Evolutionary conservation across 371 early-diverging fungal species (phyloP), one percentile per base, ranked within the genome.

Genomic region (Apophysomyces elegans): DNA sequence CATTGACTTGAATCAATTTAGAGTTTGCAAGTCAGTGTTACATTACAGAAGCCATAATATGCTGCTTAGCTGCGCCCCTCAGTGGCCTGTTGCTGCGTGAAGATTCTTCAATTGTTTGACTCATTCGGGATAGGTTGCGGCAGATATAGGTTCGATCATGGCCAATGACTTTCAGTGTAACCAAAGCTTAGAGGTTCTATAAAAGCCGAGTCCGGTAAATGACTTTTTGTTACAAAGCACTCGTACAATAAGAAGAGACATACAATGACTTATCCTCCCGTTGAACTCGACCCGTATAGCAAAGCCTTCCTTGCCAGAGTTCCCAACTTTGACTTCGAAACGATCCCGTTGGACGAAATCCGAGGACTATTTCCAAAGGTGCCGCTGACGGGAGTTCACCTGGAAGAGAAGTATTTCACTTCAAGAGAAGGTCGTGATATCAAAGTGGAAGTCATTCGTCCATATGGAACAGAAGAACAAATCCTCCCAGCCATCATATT

Each of bases 401-500:
- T 21, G 9, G 21, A 50, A 50, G 54, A 50, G 21, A 50, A 7
- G 21, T 21, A 21, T 4, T 50, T 50, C 21, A 50, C 54, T 18
- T 50, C 54, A 5, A 21, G 21, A 50, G 54, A 50, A 50, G 54
- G 54, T 5, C 54, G 54, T 11, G 21, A 21, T 11, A 50, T 50
- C 11, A 21, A n/a, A 7, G 54, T 50, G 9, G 21, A 9, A 9
- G 54, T 71, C 11, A 63, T 66, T 13, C 67, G 71, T 4, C 71
- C 67, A 32, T 37, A 58, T 9, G 67, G 64, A 43, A 64, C 67
- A 4, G 59, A 64, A 41, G 43, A 50, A 7, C 16, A 67, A 0
- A 54, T 35, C 0, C 50, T 71, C 0, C 71, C 71, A n/a, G 64
- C 66, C 1, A 47, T 70, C 56, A 32, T 70, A 26, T 70, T 56